Conservation (phyloP, 2,329 filamentous ascomycete species). For the Zymoseptoria passerinii region DNA sequence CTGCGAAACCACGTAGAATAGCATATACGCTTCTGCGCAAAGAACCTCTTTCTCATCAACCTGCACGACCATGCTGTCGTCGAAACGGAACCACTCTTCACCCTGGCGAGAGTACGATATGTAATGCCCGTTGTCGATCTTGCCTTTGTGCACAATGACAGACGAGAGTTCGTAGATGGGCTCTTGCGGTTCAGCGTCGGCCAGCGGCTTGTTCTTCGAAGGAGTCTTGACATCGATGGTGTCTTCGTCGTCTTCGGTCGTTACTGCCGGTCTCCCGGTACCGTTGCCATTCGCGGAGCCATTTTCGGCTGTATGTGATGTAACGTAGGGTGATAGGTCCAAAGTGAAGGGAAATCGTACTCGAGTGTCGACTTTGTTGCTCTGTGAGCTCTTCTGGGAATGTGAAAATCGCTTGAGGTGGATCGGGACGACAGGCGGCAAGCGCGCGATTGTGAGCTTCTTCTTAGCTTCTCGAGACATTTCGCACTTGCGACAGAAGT, state of each 20-base stretch:
- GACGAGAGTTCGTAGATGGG: constrained; percentile 81
- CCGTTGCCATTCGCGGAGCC: constrained; percentile 31
- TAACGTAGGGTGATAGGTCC: constrained; percentile 85
- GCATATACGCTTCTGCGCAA: constrained; percentile 74
- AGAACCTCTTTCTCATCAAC: constrained; percentile 80
- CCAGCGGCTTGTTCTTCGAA: constrained; percentile 5
- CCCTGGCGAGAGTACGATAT: constrained; percentile 79
- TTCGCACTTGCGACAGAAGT: constrained; percentile 74
- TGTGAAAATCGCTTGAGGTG: constrained; percentile 61
- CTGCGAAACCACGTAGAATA: constrained; percentile 58
- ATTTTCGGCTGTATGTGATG: constrained; percentile 4
- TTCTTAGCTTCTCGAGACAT: constrained; percentile 69
- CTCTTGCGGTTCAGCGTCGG: constrained; percentile 25
- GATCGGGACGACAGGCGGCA: constrained; percentile 84
- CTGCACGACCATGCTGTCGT: constrained; percentile 84
- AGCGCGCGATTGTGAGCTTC: constrained; percentile 70
- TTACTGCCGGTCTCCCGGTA: constrained; percentile 2
- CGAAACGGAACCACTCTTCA: constrained; percentile 89
- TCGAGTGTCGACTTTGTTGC: constrained; percentile 77
- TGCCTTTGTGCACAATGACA: constrained; percentile 87
- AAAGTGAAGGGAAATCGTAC: constrained; percentile 80
- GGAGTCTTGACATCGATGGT: constrained; percentile 11
- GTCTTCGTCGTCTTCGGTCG: constrained; percentile 11
- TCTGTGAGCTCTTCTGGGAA: constrained; percentile 55
- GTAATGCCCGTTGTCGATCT: constrained; percentile 88